Conservation (phyloP, 176 grass and related monocot species). For the Themeda triandra region DNA sequence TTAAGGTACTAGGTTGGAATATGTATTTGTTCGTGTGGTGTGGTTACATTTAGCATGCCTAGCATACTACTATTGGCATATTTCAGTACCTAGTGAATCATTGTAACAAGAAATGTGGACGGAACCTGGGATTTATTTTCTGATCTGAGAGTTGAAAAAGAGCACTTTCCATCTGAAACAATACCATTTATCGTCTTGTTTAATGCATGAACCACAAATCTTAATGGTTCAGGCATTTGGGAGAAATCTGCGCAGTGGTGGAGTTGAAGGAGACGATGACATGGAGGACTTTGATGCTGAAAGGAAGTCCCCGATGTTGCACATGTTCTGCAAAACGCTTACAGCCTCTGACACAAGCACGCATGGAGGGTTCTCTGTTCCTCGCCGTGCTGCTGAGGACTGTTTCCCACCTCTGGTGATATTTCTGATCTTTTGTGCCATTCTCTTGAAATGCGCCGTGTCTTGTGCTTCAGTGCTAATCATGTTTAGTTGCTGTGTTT, state of each 20-base stretch:
- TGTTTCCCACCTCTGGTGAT: conserved; percentile 89
- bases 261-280: conserved; percentile 46
- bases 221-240: conserved; percentile 50
- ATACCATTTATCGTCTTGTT: background rate
- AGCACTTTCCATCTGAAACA: background rate
- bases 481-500: background rate
- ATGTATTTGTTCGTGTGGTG: background rate
- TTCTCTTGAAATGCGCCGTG: background rate
- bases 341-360: conserved; percentile 99
- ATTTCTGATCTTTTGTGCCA: background rate
- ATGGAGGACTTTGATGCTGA: conserved; percentile 51
- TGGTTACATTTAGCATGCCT: background rate
- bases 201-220: background rate
- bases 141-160: background rate
- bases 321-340: conserved; percentile 99
- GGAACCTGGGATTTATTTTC: background rate
- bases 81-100: background rate
- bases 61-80: background rate
- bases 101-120: background rate
- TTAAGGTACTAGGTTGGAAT: background rate
- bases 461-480: conserved; percentile 4
- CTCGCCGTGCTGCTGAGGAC: conserved; percentile 94
- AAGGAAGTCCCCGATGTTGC: conserved; percentile 57
- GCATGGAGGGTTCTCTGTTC: conserved; percentile 96
- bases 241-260: conserved; percentile 37